These are phyloP conservation scores for Priceomyces haplophilus DNA, from an alignment of 805 yeast species.

Conservation along the genomic window DNA sequence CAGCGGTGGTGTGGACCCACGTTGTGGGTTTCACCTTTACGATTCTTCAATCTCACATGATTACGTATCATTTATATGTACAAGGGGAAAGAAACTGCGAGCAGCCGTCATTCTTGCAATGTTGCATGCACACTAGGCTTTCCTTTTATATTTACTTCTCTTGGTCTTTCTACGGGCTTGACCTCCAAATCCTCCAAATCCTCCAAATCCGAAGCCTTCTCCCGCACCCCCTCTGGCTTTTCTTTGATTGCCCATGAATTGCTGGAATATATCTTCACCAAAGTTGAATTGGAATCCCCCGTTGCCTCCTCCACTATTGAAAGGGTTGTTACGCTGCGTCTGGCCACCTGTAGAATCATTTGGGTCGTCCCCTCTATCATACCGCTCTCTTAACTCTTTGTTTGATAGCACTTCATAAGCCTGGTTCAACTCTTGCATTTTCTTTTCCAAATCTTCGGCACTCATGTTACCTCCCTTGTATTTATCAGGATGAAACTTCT, in stretches of 20 bases:
- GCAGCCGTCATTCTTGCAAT: too few species aligned
- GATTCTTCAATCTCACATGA: too few species aligned
- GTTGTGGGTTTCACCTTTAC: too few species aligned
- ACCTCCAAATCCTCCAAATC: conserved; percentile 10
- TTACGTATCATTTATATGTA: too few species aligned
- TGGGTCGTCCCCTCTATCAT: conserved; percentile 62
- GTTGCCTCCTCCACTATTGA: conserved; percentile 4
- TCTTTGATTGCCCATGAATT: conserved; percentile 14
- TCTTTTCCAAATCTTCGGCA: conserved; percentile 67
- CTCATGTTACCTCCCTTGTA: conserved; percentile 63
- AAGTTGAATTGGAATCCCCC: conserved; percentile 13
- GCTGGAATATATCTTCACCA: conserved; percentile 15
- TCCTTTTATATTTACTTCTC: not conserved
- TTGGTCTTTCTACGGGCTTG: conserved; percentile 5
- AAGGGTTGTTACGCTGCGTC: conserved; percentile 11
- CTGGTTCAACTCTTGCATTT: conserved; percentile 89
- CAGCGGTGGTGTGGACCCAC: too few species aligned
- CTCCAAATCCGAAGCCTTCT: conserved; percentile 12
- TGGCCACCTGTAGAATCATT: conserved; percentile 30
- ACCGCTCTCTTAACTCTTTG: conserved; percentile 58
- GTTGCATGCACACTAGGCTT: not conserved
- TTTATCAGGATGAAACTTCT: conserved; percentile 90
- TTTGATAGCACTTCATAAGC: conserved; percentile 85
- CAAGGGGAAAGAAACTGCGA: too few species aligned
- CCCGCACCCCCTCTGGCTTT: conserved; percentile 8